Conservation (phyloP, 1,139 yeast genomes). For the Groenewaldozyma auringiensis region DNA sequence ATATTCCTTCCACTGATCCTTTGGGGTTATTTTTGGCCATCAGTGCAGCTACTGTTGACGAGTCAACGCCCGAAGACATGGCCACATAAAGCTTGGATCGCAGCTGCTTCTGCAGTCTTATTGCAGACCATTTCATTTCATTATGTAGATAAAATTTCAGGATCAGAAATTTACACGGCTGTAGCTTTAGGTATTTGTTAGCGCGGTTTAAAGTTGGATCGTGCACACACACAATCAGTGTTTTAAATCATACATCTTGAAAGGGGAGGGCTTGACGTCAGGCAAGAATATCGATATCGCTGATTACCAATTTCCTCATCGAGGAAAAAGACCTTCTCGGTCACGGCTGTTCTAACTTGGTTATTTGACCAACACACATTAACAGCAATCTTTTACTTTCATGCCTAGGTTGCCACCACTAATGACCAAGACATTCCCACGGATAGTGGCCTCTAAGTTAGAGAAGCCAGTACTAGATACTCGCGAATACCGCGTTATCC, state of each 20-base stretch:
- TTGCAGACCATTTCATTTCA: neutral
- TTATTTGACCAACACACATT: neutral
- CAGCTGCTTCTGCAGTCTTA: slow-evolving; percentile 17
- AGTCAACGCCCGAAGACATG: slow-evolving; percentile 96
- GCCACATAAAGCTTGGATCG: slow-evolving; percentile 53
- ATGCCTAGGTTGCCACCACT: neutral
- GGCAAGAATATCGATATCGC: no score
- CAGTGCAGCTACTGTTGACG: slow-evolving; percentile 80
- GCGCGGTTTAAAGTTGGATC: no score
- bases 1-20: slow-evolving; percentile 62
- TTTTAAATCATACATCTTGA: no score
- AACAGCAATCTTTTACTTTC: neutral
- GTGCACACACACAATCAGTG: no score
- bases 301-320: neutral
- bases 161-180: no score
- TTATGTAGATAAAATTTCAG: no score
- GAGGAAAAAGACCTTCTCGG: neutral
- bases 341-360: neutral
- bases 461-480: slow-evolving; percentile 48
- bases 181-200: no score
- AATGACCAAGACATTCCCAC: slow-evolving; percentile 5
- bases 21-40: slow-evolving; percentile 41
- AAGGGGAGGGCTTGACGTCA: no score
- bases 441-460: slow-evolving; percentile 15
- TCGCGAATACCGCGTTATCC: slow-evolving; percentile 60